phyloP scores from a whole-genome alignment of 352 stramenopile species.

The Globisporangium spiculum region DNA sequence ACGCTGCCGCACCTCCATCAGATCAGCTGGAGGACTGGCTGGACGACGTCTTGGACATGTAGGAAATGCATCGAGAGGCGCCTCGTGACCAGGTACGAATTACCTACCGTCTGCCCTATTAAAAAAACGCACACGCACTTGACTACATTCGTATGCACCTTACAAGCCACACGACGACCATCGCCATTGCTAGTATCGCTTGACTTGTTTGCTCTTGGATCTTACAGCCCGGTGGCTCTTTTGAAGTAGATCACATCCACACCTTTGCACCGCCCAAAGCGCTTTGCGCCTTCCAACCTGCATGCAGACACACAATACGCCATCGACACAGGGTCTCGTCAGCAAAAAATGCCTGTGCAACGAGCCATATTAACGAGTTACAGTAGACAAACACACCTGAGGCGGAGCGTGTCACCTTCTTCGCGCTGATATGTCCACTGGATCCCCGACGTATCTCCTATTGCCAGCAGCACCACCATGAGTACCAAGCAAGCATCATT shows the following conservation, averaged over 20 bases:
- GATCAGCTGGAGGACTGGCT: conserved; percentile 71
- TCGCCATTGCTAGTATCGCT: not conserved
- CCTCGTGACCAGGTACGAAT: not conserved
- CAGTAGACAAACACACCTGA: conserved; percentile 28
- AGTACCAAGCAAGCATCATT: too few species aligned
- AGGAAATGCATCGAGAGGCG: not conserved
- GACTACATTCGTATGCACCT: not conserved
- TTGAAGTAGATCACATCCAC: conserved; percentile 83
- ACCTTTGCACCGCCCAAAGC: conserved; percentile 72
- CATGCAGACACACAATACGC: not conserved
- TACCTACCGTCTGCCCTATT: not conserved
- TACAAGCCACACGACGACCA: not conserved
- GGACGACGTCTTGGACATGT: conserved; percentile 62
- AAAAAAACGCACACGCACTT: not conserved
- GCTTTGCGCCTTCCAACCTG: conserved; percentile 69
- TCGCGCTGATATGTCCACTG: conserved; percentile 68
- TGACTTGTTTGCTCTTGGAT: not conserved
- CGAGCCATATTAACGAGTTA: not conserved
- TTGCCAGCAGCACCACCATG: not conserved
- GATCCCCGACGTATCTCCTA: conserved; percentile 51
- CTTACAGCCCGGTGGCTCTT: conserved; percentile 16
- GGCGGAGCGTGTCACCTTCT: conserved; percentile 56
- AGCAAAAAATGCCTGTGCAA: not conserved
- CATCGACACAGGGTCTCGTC: not conserved
- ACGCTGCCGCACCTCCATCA: conserved; percentile 6